A percentile compares a stretch with the other conserved stretches of the same genome.
phyloP scores from a whole-genome alignment of 225 moss, liverwort and hornwort species.

The Physcomitrium patens region DNA sequence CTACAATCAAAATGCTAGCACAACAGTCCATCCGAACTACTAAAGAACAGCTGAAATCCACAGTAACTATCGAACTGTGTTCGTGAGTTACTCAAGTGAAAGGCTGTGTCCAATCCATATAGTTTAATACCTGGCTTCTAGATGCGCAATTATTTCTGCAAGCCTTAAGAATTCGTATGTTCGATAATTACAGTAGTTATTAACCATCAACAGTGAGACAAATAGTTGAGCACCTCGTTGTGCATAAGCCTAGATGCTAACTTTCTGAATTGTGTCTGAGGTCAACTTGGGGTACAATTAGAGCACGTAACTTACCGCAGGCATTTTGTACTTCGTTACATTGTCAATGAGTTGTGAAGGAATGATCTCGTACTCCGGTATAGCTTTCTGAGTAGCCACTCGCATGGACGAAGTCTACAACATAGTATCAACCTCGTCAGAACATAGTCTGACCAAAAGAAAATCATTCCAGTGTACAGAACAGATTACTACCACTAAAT shows the following conservation, averaged over 20 bases:
- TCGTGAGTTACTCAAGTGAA: conserved; percentile 4
- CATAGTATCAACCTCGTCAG: conserved; percentile 35
- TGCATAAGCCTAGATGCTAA: neutral
- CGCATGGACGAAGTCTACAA: conserved; percentile 70
- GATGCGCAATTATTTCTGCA: neutral
- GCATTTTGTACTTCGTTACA: conserved; percentile 43
- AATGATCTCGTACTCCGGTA: conserved; percentile 90
- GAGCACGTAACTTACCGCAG: conserved; percentile 34
- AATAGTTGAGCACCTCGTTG: conserved; percentile 1
- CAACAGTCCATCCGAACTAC: conserved; percentile 36
- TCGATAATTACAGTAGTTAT: neutral
- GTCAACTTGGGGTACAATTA: neutral
- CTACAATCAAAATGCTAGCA: conserved; percentile 34
- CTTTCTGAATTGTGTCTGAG: conserved; percentile 4
- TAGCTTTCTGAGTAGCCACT: conserved; percentile 59
- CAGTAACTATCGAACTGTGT: conserved; percentile 24
- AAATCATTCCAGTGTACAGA: neutral
- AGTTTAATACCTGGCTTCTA: neutral
- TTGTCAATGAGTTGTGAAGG: conserved; percentile 53
- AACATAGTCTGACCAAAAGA: conserved; percentile 18
- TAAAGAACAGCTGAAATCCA: neutral
- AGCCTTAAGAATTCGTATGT: neutral
- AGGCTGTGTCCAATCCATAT: conserved; percentile 1
- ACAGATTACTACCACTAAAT: conserved; percentile 14
- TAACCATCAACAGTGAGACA: neutral